phyloP scores from a whole-genome alignment of 441 rosid genomes.

The Daphne laureola region DNA sequence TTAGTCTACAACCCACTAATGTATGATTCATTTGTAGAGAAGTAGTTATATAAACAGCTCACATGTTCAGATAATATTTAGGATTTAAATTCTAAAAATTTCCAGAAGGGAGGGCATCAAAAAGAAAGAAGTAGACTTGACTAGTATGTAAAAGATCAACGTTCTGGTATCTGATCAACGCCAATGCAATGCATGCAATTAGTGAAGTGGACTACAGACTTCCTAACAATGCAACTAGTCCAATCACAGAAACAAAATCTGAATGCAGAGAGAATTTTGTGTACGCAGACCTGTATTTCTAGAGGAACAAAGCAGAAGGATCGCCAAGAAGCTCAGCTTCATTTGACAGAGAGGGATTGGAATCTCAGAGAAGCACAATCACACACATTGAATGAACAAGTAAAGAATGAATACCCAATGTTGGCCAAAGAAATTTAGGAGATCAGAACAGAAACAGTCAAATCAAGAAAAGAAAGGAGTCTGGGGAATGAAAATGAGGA shows the following conservation, averaged over 20 bases:
- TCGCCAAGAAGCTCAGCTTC: constrained; percentile 48
- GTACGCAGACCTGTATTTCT: constrained; percentile 34
- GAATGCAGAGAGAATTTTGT: constrained; percentile 14
- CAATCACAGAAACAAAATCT: constrained; percentile 7
- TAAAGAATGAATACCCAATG: constrained; percentile 11
- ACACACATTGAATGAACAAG: constrained; percentile 21
- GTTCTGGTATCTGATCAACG: constrained; percentile 6
- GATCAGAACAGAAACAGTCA: constrained; percentile 1
- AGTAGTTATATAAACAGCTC: neutral
- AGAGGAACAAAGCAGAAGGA: constrained; percentile 33
- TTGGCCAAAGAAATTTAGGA: constrained; percentile 18
- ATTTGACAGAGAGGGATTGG: constrained; percentile 30
- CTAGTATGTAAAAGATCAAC: constrained; percentile 3
- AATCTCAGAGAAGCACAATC: constrained; percentile 18
- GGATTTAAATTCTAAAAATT: neutral
- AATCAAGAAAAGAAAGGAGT: neutral
- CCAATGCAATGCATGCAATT: constrained; percentile 5
- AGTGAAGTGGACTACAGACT: neutral
- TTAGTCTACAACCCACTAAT: neutral
- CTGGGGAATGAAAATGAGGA: constrained; percentile 5
- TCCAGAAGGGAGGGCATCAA: neutral
- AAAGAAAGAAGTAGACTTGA: constrained; percentile 4
- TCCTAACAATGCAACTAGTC: constrained; percentile 2
- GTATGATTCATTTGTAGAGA: neutral
- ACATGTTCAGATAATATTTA: neutral